phyloP scores from a whole-genome alignment of 2,329 filamentous ascomycete genomes.

The Cercospora sesami region DNA sequence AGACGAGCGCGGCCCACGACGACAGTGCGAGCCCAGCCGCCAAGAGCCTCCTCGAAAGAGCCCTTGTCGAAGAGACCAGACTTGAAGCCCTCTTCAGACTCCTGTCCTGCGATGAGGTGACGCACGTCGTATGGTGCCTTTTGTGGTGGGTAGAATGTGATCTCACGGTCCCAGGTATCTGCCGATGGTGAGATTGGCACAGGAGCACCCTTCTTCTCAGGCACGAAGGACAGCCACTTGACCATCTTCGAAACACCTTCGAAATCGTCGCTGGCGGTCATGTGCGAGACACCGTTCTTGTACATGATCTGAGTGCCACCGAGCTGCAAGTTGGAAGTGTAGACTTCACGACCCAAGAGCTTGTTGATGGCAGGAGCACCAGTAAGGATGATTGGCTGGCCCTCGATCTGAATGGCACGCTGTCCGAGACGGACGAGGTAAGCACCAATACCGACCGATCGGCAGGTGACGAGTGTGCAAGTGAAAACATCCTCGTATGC shows the following conservation, averaged over 20 bases:
- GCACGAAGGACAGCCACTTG: slow-evolving; percentile 95
- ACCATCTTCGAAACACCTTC: slow-evolving; percentile 97
- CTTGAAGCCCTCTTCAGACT: slow-evolving; percentile 82
- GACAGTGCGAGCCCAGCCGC: slow-evolving; percentile 94
- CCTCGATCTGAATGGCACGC: slow-evolving; percentile 97
- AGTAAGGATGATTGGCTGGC: slow-evolving; percentile 97
- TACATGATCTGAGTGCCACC: slow-evolving; percentile 99
- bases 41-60: slow-evolving; percentile 94
- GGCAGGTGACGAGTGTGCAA: slow-evolving; percentile 93
- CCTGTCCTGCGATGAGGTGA: slow-evolving; percentile 86
- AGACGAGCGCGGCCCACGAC: slow-evolving; percentile 95
- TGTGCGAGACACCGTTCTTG: slow-evolving; percentile 98
- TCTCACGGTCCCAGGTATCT: slow-evolving; percentile 90
- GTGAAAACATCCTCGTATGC: slow-evolving; percentile 99
- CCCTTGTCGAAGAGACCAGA: slow-evolving; percentile 93
- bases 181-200: slow-evolving; percentile 85
- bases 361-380: slow-evolving; percentile 98
- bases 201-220: slow-evolving; percentile 89
- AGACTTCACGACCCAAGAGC: slow-evolving; percentile 93
- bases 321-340: slow-evolving; percentile 97
- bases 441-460: slow-evolving; percentile 98
- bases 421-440: slow-evolving; percentile 98
- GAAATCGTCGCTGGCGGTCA: slow-evolving; percentile 97
- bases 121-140: slow-evolving; percentile 90
- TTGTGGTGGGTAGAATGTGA: slow-evolving; percentile 75